Evolutionary conservation across 208 protist genomes (phyloP), one percentile per base, ranked within the genome.

Genomic region (Trypanosoma congolense): DNA sequence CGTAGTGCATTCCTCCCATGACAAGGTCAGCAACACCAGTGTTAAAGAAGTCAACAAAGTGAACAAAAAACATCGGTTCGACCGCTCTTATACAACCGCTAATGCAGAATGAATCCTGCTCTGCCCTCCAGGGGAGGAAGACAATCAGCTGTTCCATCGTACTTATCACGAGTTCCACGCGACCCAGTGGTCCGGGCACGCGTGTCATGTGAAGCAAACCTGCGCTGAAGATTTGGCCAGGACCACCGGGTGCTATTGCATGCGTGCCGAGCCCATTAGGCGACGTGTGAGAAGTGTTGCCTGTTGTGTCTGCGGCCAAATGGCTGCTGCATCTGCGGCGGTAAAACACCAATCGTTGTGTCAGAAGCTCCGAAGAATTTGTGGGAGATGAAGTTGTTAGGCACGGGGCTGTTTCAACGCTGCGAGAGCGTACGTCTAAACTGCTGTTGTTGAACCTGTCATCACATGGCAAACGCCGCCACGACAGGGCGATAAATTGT

Each of bases 131-230:
- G 2, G 70, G 70, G 28, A 93, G 70, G 2, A 80, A 87, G 3
- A 87, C 77, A 2, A 93, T 61, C 12, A 63, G 69, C 33, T 88
- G 79, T 8, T 75, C 80, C 76, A 90, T 81, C 16, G 86, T 90
- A 55, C 82, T 88, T 18, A 93, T 76, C 2, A 90, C 56, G 3
- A 93, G 48, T 62, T 90, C 79, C 0, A 65, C 49, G 3, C 45
- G 10, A 26, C 71, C 68, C 14, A 56, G 46, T 16, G 49, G 47
- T 19, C 62, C 63, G 9, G 64, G 52, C 31, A 73, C 44, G 25
- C 42, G 51, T 14, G 80, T 59, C 8, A 80, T 57, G 45, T 64
- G 74, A 25, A 90, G 54, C 0, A 93, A 42, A n/a, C 85, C 85
- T 3, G 79, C 73, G 41, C 81, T 90, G 4, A 93, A 63, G 14